These are phyloP conservation scores for Russula earlei DNA, from an alignment of 768 basidiomycete species.

Conservation along the genomic window DNA sequence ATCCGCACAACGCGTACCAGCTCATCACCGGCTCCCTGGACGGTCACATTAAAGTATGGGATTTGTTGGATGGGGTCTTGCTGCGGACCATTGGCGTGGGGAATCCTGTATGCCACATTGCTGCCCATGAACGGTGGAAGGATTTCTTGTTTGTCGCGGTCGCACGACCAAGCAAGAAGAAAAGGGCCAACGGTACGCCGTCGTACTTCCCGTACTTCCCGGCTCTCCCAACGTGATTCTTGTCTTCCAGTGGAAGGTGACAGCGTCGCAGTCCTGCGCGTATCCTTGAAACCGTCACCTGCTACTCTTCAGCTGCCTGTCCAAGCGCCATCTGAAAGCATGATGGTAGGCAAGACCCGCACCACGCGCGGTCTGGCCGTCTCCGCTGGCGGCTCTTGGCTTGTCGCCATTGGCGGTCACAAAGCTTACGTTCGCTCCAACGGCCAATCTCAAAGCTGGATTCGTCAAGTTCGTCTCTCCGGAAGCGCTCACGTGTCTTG, in stretches of 20 bases:
- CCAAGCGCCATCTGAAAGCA: constrained; percentile 42
- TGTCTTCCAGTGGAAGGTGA: constrained; percentile 18
- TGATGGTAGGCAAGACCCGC: constrained; percentile 58
- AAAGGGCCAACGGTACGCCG: constrained; percentile 26
- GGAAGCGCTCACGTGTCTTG: constrained; percentile 71
- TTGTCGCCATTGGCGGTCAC: constrained; percentile 65
- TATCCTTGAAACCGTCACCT: constrained; percentile 46
- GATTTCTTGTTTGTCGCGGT: constrained; percentile 64
- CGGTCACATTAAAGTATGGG: constrained; percentile 86
- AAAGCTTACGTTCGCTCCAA: constrained; percentile 69
- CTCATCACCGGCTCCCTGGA: constrained; percentile 78
- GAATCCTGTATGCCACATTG: constrained; percentile 62
- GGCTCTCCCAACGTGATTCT: not conserved
- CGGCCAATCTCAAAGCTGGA: constrained; percentile 47
- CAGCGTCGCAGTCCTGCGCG: constrained; percentile 49
- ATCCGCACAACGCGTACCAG: constrained; percentile 83
- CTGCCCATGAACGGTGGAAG: constrained; percentile 58
- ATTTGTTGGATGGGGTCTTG: constrained; percentile 77
- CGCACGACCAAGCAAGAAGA: constrained; percentile 40
- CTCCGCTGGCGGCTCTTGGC: constrained; percentile 68
- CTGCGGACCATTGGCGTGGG: constrained; percentile 64
- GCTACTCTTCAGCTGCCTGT: constrained; percentile 32
- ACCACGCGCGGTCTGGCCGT: constrained; percentile 54
- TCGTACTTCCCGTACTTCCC: not conserved
- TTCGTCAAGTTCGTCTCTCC: constrained; percentile 80